phyloP scores from a whole-genome alignment of 2,329 filamentous ascomycete genomes.

The Thelonectria rubi region DNA sequence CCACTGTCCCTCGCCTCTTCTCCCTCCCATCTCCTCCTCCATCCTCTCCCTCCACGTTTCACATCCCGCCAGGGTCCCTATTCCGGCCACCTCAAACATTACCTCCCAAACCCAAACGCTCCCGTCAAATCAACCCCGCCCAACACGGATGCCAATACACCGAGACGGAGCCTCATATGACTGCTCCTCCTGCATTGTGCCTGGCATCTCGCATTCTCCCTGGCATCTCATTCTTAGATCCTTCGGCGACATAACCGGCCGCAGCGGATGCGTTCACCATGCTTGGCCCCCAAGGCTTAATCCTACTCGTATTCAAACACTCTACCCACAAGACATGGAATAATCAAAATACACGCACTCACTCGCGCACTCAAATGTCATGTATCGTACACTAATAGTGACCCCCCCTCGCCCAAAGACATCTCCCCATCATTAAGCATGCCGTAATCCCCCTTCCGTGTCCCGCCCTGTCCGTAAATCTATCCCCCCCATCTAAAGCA shows the following conservation, averaged over 20 bases:
- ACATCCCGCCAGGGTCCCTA: not conserved
- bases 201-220: too few species aligned
- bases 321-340: conserved; percentile 1
- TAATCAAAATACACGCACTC: conserved; percentile 6
- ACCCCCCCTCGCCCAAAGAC: not conserved
- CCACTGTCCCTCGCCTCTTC: not conserved
- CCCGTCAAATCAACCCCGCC: not conserved
- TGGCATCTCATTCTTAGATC: not conserved
- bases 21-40: not conserved
- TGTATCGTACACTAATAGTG: conserved; percentile 19
- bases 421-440: conserved; percentile 8
- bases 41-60: not conserved
- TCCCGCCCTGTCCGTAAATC: conserved; percentile 14
- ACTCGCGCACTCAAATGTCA: not conserved
- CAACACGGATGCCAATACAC: not conserved
- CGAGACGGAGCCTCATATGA: not conserved
- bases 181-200: too few species aligned
- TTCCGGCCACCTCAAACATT: not conserved
- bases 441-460: not conserved
- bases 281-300: not conserved
- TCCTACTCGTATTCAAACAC: not conserved
- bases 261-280: too few species aligned
- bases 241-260: not conserved
- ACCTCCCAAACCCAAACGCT: not conserved
- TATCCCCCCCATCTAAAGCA: conserved; percentile 24